phyloP scores from a whole-genome alignment of 495 filamentous ascomycete genomes.

The Melanomma pulvis-pyrius region DNA sequence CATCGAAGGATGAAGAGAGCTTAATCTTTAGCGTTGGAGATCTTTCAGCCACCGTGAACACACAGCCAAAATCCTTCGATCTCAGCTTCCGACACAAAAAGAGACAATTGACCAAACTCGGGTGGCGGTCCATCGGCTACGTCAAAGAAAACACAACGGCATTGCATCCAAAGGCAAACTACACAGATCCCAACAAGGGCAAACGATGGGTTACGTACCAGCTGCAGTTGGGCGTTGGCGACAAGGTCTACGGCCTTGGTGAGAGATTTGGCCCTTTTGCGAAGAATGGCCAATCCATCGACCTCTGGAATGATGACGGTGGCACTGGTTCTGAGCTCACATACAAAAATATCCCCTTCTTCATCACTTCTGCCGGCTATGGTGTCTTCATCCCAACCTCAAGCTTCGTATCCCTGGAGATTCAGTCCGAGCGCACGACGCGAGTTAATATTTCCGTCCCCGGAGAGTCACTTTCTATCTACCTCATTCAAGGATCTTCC shows the following conservation, averaged over 20 bases:
- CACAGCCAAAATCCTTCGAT: conserved; percentile 42
- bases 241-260: conserved; percentile 67
- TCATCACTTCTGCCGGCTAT: conserved; percentile 65
- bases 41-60: conserved; percentile 50
- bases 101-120: conserved; percentile 62
- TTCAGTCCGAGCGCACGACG: conserved; percentile 56
- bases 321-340: conserved; percentile 68
- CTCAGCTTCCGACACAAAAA: conserved; percentile 60
- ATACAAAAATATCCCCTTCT: conserved; percentile 74
- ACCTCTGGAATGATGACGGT: conserved; percentile 70
- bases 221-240: conserved; percentile 58
- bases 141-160: conserved; percentile 3
- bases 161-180: conserved; percentile 9
- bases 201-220: conserved; percentile 42
- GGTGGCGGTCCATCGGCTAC: conserved; percentile 9
- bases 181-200: conserved; percentile 9
- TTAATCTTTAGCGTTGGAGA: conserved; percentile 57
- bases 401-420: conserved; percentile 38
- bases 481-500: conserved; percentile 64
- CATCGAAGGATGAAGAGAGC: conserved; percentile 44
- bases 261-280: conserved; percentile 69
- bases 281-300: conserved; percentile 67
- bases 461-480: conserved; percentile 60
- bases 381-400: conserved; percentile 70
- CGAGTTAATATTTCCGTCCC: conserved; percentile 65